A percentile compares a stretch with the other conserved stretches of the same genome.
These are phyloP conservation scores for Termitomyces sp. DNA, from an alignment of 768 basidiomycete genomes.

Conservation along the genomic window DNA sequence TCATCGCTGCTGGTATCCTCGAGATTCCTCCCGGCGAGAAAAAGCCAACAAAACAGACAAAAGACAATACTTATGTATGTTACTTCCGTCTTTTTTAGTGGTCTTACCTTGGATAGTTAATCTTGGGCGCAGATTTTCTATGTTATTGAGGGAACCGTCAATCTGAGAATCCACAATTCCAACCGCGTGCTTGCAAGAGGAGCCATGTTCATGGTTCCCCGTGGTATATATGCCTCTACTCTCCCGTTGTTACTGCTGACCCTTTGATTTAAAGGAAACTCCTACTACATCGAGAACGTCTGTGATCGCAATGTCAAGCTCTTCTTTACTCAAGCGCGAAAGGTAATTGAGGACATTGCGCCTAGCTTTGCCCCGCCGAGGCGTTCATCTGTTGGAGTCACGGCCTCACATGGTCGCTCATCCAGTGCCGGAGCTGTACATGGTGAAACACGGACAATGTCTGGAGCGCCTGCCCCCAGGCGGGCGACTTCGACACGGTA, in stretches of 20 bases:
- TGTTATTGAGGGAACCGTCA: constrained; percentile 85
- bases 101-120: neutral
- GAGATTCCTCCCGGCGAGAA: constrained; percentile 69
- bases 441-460: neutral
- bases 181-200: constrained; percentile 76
- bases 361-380: constrained; percentile 10
- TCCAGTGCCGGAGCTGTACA: neutral
- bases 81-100: neutral
- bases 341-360: constrained; percentile 22
- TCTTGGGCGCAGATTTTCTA: constrained; percentile 40
- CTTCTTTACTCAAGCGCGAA: constrained; percentile 89
- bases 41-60: constrained; percentile 86
- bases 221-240: neutral
- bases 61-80: constrained; percentile 76
- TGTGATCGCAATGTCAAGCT: constrained; percentile 72
- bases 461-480: neutral
- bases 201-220: constrained; percentile 42
- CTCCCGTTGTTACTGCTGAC: neutral
- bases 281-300: constrained; percentile 90
- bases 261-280: constrained; percentile 19
- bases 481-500: neutral
- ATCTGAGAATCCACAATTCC: constrained; percentile 78
- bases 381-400: neutral
- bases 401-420: neutral
- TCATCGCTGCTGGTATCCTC: constrained; percentile 89